These are phyloP conservation scores for Clavaria fumosa DNA, from an alignment of 768 basidiomycete genomes.

Conservation along the genomic window DNA sequence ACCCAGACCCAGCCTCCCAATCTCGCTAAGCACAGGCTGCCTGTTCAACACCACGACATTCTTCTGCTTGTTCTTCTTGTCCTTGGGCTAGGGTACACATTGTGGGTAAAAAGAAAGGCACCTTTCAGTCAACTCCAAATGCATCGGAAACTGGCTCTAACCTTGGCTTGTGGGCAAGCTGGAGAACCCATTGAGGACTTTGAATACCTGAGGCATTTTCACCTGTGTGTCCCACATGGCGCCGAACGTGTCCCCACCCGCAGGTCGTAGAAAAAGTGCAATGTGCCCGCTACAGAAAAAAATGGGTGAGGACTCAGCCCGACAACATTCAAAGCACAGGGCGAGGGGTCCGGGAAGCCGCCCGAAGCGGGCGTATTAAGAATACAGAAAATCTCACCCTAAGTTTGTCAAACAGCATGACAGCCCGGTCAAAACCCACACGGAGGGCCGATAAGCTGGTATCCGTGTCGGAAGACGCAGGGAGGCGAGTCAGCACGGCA, in stretches of 20 bases:
- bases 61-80: slow-evolving; percentile 39
- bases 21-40: slow-evolving; percentile 51
- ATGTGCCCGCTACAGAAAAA: slow-evolving; percentile 53
- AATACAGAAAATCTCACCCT: slow-evolving; percentile 32
- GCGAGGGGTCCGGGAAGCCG: no score
- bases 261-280: slow-evolving; percentile 74
- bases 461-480: slow-evolving; percentile 32
- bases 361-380: neutral
- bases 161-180: slow-evolving; percentile 40
- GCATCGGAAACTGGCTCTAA: no score
- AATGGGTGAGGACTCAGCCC: no score
- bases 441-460: slow-evolving; percentile 14
- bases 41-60: slow-evolving; percentile 53
- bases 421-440: slow-evolving; percentile 44
- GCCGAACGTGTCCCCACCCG: slow-evolving; percentile 68
- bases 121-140: no score
- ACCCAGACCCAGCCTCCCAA: slow-evolving; percentile 59
- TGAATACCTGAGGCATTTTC: slow-evolving; percentile 47
- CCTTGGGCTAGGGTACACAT: slow-evolving; percentile 19
- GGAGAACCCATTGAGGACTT: slow-evolving; percentile 73
- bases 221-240: slow-evolving; percentile 76
- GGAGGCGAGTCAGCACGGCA: slow-evolving; percentile 27
- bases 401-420: slow-evolving; percentile 65
- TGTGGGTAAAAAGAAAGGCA: neutral
- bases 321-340: slow-evolving; percentile 4